Conservation (phyloP, 805 yeast species). For the Ogataea chonburiensis region DNA sequence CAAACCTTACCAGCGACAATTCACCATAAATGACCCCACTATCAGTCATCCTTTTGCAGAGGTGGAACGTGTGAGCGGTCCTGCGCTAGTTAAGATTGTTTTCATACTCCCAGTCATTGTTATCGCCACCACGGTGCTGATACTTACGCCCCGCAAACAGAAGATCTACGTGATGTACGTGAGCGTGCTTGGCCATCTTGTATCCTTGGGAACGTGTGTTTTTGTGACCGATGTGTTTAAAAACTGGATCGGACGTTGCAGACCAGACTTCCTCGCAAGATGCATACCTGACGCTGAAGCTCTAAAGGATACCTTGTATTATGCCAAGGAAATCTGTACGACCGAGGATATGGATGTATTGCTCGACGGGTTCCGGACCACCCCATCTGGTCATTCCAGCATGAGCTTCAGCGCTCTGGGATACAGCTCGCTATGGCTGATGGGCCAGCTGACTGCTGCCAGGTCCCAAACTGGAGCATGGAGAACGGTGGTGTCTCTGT, state of each 20-base stretch:
- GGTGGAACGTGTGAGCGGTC: constrained; percentile 64
- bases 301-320: constrained; percentile 52
- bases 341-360: constrained; percentile 42
- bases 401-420: constrained; percentile 68
- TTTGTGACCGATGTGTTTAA: constrained; percentile 72
- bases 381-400: constrained; percentile 82
- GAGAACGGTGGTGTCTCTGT: constrained; percentile 52
- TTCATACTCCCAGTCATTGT: constrained; percentile 46
- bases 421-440: constrained; percentile 60
- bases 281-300: constrained; percentile 68
- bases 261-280: constrained; percentile 90
- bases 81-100: constrained; percentile 54
- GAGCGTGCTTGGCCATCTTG: constrained; percentile 62
- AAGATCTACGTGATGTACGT: constrained; percentile 60
- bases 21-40: constrained; percentile 69
- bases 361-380: constrained; percentile 74
- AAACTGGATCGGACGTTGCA: constrained; percentile 81
- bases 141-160: constrained; percentile 49
- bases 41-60: constrained; percentile 81
- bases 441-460: constrained; percentile 56
- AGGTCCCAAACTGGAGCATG: constrained; percentile 52
- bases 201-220: constrained; percentile 59
- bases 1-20: constrained; percentile 76
- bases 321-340: constrained; percentile 66
- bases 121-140: constrained; percentile 32